These are phyloP conservation scores for Luffa aegyptiaca DNA, from an alignment of 306 rosid genomes.

Conservation along the genomic window DNA sequence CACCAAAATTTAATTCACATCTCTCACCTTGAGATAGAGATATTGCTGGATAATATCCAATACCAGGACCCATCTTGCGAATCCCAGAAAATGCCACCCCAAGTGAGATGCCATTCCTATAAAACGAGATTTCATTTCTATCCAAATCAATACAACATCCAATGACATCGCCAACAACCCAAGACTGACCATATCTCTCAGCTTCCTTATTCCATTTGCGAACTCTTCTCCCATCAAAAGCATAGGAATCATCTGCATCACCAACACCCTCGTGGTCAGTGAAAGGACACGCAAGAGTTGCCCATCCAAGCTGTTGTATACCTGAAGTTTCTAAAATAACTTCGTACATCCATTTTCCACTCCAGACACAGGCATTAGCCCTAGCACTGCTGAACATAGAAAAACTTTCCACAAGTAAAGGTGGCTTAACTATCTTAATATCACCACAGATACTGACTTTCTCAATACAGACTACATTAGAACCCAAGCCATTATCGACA, in stretches of 20 bases:
- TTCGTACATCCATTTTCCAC: slow-evolving; percentile 99
- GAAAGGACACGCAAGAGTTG: slow-evolving; percentile 81
- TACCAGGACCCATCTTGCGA: slow-evolving; percentile 68
- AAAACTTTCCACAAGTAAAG: slow-evolving; percentile 70
- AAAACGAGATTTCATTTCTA: slow-evolving; percentile 64
- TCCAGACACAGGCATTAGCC: slow-evolving; percentile 77
- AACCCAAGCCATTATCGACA: slow-evolving; percentile 24
- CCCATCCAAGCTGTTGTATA: slow-evolving; percentile 97
- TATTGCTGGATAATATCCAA: slow-evolving; percentile 85
- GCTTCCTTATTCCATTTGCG: slow-evolving; percentile 87
- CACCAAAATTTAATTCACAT: slow-evolving; percentile 85
- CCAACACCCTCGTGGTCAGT: slow-evolving; percentile 92
- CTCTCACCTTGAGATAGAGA: slow-evolving; percentile 95
- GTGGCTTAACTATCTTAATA: slow-evolving; percentile 46
- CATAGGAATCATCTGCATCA: slow-evolving; percentile 88
- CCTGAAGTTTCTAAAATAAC: slow-evolving; percentile 88
- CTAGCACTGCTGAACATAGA: slow-evolving; percentile 90
- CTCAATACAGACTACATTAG: slow-evolving; percentile 45
- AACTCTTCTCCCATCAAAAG: slow-evolving; percentile 94
- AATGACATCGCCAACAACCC: slow-evolving; percentile 95
- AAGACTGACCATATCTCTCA: slow-evolving; percentile 76
- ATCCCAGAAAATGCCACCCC: slow-evolving; percentile 85
- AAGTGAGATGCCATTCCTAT: slow-evolving; percentile 76
- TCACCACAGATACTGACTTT: slow-evolving; percentile 71
- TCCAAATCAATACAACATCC: slow-evolving; percentile 98